Base-by-base conservation (phyloP, 2,329 filamentous ascomycete species). In the Lecanicillium sp. region DNA sequence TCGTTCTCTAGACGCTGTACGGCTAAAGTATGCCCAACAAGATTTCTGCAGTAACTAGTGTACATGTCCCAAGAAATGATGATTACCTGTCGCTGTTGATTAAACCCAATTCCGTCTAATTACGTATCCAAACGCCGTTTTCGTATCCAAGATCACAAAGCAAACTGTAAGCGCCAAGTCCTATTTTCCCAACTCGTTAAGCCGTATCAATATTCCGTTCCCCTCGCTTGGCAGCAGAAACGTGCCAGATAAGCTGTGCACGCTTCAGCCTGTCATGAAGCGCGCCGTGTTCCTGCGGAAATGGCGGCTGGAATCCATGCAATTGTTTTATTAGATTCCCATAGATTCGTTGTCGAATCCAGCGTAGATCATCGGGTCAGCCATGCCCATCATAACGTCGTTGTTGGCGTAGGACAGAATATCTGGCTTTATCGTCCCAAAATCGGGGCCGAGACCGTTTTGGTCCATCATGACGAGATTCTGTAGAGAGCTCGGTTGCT, bases 361-460 rank as follows among this genome's bases (percentile, higher is more conserved):
- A 3, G 71, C 67, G 55, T 73, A 80, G 48, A 81, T 78, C 76
- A 79, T 79, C 1, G 77, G 76, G 52, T 81, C 77, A 15, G 70
- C 72, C 57, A 78, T 71, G 15, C 76, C 73, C 59, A 79, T 67
- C 75, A 80, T 80, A 7, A 75, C 72, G 37, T 78, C 75, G 1
- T 73, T 68, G 44, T 77, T 75, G 35, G 71, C 63, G 54, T 73
- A 74, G 30, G 72, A 72, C 36, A 79, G 64, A 37, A 75, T 68
- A 48, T 78, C 74, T 11, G 76, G 75, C 65, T 79, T 79, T 54
- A 79, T 73, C 21, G 70, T 74, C 30, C 73, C 71, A 42, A 77
- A 77, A 33, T 75, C 72, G 3, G 70, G 70, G 52, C 77, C 75
- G 23, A 78, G 60, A 3, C 78, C 60, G 3, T 72, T 70, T 50